Evolutionary conservation across 768 basidiomycete genomes (phyloP).

Genomic region (Rhodocollybia butyracea): DNA sequence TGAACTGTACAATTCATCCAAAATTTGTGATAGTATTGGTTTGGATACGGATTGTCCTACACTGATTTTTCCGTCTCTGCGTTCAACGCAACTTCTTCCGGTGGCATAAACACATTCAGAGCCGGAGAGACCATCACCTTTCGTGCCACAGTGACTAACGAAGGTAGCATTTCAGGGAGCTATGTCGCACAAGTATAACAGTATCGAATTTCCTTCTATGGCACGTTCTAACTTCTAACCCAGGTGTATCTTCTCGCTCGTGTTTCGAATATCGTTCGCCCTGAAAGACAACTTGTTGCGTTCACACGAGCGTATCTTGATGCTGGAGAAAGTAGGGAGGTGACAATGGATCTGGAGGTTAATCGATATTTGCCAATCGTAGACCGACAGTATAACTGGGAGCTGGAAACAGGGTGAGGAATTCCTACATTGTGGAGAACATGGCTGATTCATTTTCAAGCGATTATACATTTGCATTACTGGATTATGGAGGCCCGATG

Average conservation of each 20-base stretch:
- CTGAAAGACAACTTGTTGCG: slow-evolving; percentile 20
- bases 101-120: slow-evolving; percentile 14
- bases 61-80: slow-evolving; percentile 14
- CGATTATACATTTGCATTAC: slow-evolving; percentile 20
- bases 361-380: slow-evolving; percentile 18
- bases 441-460: background rate
- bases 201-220: background rate
- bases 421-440: background rate
- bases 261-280: slow-evolving; percentile 15
- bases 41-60: slow-evolving; percentile 24
- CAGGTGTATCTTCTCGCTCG: slow-evolving; percentile 21
- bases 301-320: slow-evolving; percentile 19
- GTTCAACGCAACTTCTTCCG: slow-evolving; percentile 17
- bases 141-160: slow-evolving; percentile 18
- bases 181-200: slow-evolving; percentile 20
- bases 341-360: slow-evolving; percentile 20
- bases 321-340: slow-evolving; percentile 12
- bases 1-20: background rate
- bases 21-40: slow-evolving; percentile 15
- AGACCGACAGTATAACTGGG: slow-evolving; percentile 20
- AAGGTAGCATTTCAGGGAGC: slow-evolving; percentile 17
- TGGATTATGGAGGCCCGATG: slow-evolving; percentile 16
- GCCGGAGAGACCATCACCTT: slow-evolving; percentile 18
- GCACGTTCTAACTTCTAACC: background rate
- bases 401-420: slow-evolving; percentile 18